A percentile compares a stretch with the other conserved stretches of the same genome.
phyloP scores from a whole-genome alignment of 371 early-diverging fungal genomes.

The Lichtheimia ramosa region DNA sequence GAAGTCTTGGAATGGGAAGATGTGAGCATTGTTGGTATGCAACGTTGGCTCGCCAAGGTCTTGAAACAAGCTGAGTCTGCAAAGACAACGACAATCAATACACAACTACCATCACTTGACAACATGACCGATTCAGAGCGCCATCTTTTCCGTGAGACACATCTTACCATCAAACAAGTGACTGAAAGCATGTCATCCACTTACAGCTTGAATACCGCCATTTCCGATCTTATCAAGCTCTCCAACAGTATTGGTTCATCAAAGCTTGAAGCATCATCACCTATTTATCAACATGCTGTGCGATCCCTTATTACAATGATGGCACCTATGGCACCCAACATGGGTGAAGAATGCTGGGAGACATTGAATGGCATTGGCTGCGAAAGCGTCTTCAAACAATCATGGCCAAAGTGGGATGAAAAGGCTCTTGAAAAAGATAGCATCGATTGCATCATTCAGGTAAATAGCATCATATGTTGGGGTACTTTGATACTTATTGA shows the following conservation, averaged over 20 bases:
- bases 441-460: slow-evolving; percentile 59
- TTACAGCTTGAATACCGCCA: slow-evolving; percentile 78
- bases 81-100: not conserved
- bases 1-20: slow-evolving; percentile 94
- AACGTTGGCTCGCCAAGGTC: slow-evolving; percentile 75
- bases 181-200: slow-evolving; percentile 60
- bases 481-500: not conserved
- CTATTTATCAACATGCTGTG: slow-evolving; percentile 58
- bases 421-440: slow-evolving; percentile 52
- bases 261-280: slow-evolving; percentile 23
- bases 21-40: slow-evolving; percentile 88
- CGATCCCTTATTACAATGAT: slow-evolving; percentile 69
- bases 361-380: slow-evolving; percentile 8
- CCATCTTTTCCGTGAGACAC: slow-evolving; percentile 50
- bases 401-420: slow-evolving; percentile 68
- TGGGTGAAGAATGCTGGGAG: slow-evolving; percentile 80
- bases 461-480: slow-evolving; percentile 11
- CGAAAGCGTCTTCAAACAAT: slow-evolving; percentile 53
- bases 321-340: slow-evolving; percentile 74
- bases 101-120: slow-evolving; percentile 14
- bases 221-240: slow-evolving; percentile 83
- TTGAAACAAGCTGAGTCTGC: slow-evolving; percentile 27
- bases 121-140: slow-evolving; percentile 57
- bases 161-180: slow-evolving; percentile 57
- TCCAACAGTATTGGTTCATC: slow-evolving; percentile 58